Evolutionary conservation across 305 asterid species (phyloP).

Genomic region (Fraxinus baroniana): DNA sequence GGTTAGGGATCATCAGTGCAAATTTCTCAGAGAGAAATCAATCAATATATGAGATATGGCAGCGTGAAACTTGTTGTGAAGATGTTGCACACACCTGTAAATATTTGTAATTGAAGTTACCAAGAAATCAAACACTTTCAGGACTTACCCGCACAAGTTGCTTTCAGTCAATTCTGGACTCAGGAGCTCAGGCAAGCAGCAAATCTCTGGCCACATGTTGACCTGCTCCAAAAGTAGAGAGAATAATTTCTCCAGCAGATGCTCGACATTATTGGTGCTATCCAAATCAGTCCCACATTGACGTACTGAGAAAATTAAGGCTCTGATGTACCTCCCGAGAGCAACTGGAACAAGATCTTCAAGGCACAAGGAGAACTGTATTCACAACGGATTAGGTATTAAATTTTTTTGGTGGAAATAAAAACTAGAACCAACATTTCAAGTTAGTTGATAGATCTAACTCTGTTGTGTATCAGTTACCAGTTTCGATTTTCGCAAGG

Average conservation of each 20-base stretch:
- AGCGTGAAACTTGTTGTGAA: not conserved
- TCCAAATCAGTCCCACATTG: constrained; percentile 43
- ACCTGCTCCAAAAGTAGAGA: constrained; percentile 84
- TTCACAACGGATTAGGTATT: constrained; percentile 28
- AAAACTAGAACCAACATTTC: constrained; percentile 10
- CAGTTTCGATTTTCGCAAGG: constrained; percentile 14
- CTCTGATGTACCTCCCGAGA: constrained; percentile 82
- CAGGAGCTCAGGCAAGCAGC: constrained; percentile 80
- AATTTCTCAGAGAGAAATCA: not conserved
- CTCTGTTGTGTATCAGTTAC: constrained; percentile 1
- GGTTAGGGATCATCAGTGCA: not conserved
- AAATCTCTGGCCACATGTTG: constrained; percentile 85
- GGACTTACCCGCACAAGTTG: constrained; percentile 68
- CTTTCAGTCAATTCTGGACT: constrained; percentile 75
- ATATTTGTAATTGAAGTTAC: constrained; percentile 3
- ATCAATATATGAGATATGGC: not conserved
- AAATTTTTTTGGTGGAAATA: constrained; percentile 4
- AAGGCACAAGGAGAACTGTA: constrained; percentile 94
- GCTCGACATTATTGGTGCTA: constrained; percentile 50
- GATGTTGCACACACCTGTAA: not conserved
- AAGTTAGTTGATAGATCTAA: constrained; percentile 1
- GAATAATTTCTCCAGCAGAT: constrained; percentile 82
- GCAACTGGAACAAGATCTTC: constrained; percentile 96
- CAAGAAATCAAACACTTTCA: constrained; percentile 3
- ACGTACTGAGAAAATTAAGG: constrained; percentile 54